Percentiles rank a stretch among this genome's conserved stretches.
phyloP scores from a whole-genome alignment of 2,329 filamentous ascomycete genomes.

The Metarhizium rileyi region DNA sequence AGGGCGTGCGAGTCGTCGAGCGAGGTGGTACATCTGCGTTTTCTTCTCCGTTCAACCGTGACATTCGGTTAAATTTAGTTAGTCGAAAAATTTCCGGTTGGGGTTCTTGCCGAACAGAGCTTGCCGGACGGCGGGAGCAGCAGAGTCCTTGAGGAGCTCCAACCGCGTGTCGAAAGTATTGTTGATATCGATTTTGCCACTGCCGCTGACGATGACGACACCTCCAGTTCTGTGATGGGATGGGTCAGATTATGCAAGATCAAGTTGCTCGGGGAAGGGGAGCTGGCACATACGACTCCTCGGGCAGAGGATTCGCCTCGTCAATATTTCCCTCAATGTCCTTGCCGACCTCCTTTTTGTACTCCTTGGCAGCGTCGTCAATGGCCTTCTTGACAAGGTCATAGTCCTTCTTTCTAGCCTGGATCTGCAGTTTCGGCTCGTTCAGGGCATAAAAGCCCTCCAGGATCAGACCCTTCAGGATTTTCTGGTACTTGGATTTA shows the following conservation, averaged over 20 bases:
- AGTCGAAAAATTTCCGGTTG: constrained; percentile 94
- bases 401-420: constrained; percentile 71
- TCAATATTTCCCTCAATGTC: constrained; percentile 64
- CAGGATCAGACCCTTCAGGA: constrained; percentile 72
- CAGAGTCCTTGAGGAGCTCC: constrained; percentile 71
- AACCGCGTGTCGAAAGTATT: constrained; percentile 95
- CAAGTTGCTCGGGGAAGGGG: not conserved
- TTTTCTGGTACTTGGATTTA: constrained; percentile 61
- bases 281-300: constrained; percentile 63
- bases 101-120: constrained; percentile 88
- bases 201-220: constrained; percentile 66
- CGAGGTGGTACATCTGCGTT: not conserved
- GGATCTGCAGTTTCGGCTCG: constrained; percentile 66
- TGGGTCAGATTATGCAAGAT: not conserved
- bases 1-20: constrained; percentile 5
- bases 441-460: constrained; percentile 84
- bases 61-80: constrained; percentile 25
- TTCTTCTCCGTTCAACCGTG: not conserved
- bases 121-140: constrained; percentile 74
- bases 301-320: constrained; percentile 68
- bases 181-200: constrained; percentile 95
- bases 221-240: constrained; percentile 61
- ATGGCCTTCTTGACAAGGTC: constrained; percentile 69
- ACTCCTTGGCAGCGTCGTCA: constrained; percentile 67
- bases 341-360: constrained; percentile 66